Evolutionary conservation across 1,139 yeast species (phyloP).

Genomic region (Sugiyamaella pinicola): DNA sequence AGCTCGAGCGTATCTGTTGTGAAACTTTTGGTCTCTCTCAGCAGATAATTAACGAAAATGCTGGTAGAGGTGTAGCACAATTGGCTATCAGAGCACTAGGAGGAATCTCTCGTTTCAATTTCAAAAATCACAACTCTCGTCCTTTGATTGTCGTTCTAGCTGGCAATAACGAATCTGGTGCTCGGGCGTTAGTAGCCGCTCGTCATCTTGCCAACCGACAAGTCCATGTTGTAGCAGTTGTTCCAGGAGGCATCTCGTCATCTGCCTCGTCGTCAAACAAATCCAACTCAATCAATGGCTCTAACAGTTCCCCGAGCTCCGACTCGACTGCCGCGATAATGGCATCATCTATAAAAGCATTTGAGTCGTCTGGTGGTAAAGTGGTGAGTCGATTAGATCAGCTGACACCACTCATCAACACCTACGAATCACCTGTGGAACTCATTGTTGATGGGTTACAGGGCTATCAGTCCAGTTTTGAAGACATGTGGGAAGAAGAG

Average conservation of each 20-base stretch:
- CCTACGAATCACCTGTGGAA: slow-evolving; percentile 74
- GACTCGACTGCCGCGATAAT: slow-evolving; percentile 3
- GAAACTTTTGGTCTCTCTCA: slow-evolving; percentile 57
- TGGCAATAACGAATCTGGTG: slow-evolving; percentile 75
- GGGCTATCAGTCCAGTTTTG: slow-evolving; percentile 74
- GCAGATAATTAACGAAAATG: slow-evolving; percentile 52
- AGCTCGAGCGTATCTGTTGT: slow-evolving; percentile 63
- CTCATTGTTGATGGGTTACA: slow-evolving; percentile 78
- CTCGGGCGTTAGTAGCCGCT: slow-evolving; percentile 76
- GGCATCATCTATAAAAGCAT: slow-evolving; percentile 38
- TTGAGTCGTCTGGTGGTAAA: slow-evolving; percentile 58
- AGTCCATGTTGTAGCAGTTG: slow-evolving; percentile 63
- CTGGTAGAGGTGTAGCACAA: slow-evolving; percentile 67
- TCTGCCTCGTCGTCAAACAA: not conserved
- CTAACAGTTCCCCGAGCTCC: not conserved
- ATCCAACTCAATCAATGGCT: not conserved
- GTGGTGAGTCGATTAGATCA: slow-evolving; percentile 46
- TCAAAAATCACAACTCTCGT: slow-evolving; percentile 70
- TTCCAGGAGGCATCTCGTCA: slow-evolving; percentile 41
- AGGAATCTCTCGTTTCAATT: slow-evolving; percentile 62
- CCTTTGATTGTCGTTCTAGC: slow-evolving; percentile 73
- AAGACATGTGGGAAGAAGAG: slow-evolving; percentile 53
- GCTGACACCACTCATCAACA: slow-evolving; percentile 44
- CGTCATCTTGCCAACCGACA: slow-evolving; percentile 79
- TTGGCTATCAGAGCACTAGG: slow-evolving; percentile 66